Evolutionary conservation across 2,329 filamentous ascomycete genomes (phyloP), one percentile per base, ranked within the genome.

Genomic region (Epichloe festucae): DNA sequence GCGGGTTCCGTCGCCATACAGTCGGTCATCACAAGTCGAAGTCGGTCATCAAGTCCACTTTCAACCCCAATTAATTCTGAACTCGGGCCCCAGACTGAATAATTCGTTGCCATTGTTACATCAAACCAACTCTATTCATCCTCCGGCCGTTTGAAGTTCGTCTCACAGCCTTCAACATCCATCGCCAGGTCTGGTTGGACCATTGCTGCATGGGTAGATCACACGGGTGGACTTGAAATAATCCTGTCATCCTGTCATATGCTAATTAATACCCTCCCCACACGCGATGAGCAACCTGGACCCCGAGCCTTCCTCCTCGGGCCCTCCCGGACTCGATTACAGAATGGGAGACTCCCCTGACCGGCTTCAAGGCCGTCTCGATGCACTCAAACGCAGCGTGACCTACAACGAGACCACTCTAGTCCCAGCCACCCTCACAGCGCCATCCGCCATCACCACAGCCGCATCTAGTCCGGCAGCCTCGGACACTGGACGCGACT

Each of bases 401-500:
- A 48, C 54, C 17, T 53, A 27, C 27, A 39, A 19, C 5, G 53
- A 47, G 5, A 43, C 48, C 27, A 31, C 34, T 19, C 49, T 50
- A 12, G 38, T 35, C 21, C 47, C 53, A 35, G 48, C 35, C 44
- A 46, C 27, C 19, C 40, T 48, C 48, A 51, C 39, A 6, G 39
- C 44, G 31, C 52, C 50, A 15, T 55, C 49, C 42, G 60, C 49
- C 34, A 48, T 63, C 48, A 54, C 55, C 50, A 58, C 59, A 50
- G 59, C 61, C 48, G 59, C 57, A 46, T 59, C 60, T 27, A 59
- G 57, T 58, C 59, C 61, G 41, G 63, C 62, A 23, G 63, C 63
- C 46, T 62, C 59, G 41, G 63, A 61, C 50, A 60, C 65, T 54
- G 59, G 63, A 49, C 59, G 59, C 53, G 69, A 67, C 45, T 73